Evolutionary conservation across 2,329 filamentous ascomycete genomes (phyloP).

Genomic region (Stemphylium beticola): DNA sequence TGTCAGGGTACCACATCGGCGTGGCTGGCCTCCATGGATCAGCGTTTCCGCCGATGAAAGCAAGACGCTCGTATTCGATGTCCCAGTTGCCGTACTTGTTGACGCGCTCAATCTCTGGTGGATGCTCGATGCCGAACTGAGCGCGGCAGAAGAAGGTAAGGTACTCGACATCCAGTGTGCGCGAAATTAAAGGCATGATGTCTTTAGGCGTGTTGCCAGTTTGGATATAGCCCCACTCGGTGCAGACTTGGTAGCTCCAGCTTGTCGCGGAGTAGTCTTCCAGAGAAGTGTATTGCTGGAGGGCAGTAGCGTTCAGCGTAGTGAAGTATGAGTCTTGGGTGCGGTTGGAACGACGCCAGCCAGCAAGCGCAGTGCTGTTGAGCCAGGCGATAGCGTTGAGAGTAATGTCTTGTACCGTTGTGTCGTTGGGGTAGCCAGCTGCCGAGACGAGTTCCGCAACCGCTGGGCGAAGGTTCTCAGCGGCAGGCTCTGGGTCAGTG

Average conservation of each 20-base stretch:
- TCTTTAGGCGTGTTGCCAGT: slow-evolving; percentile 72
- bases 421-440: slow-evolving; percentile 56
- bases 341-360: slow-evolving; percentile 43
- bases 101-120: slow-evolving; percentile 68
- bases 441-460: slow-evolving; percentile 55
- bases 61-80: slow-evolving; percentile 76
- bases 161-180: slow-evolving; percentile 70
- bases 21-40: slow-evolving; percentile 83
- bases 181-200: slow-evolving; percentile 73
- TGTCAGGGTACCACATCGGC: slow-evolving; percentile 68
- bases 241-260: slow-evolving; percentile 64
- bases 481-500: slow-evolving; percentile 50
- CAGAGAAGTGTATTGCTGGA: slow-evolving; percentile 24
- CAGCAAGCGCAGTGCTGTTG: slow-evolving; percentile 52
- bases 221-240: slow-evolving; percentile 75
- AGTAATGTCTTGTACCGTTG: slow-evolving; percentile 56
- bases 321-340: slow-evolving; percentile 61
- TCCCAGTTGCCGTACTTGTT: slow-evolving; percentile 79
- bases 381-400: slow-evolving; percentile 65
- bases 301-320: slow-evolving; percentile 52
- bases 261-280: slow-evolving; percentile 36
- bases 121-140: slow-evolving; percentile 71
- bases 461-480: slow-evolving; percentile 42
- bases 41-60: slow-evolving; percentile 76
- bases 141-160: slow-evolving; percentile 66